Evolutionary conservation across 73 alveolate species (phyloP).

Genomic region (Loxodes magnus): DNA sequence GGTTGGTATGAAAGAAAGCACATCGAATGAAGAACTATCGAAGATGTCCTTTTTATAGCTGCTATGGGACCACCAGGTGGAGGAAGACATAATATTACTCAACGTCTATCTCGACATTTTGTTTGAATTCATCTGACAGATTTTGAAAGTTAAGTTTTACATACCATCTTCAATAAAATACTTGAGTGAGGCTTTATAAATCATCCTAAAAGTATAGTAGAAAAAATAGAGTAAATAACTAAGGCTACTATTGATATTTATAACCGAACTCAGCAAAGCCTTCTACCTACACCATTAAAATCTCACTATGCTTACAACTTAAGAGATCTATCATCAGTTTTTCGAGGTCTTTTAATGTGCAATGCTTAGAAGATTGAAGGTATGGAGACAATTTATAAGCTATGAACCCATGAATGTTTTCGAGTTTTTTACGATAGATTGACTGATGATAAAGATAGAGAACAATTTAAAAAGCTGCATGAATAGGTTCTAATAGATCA

Average conservation of each 20-base stretch:
- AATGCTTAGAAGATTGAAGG: slow-evolving; percentile 24
- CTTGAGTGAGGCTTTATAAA: slow-evolving; percentile 77
- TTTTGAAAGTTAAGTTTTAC: slow-evolving; percentile 72
- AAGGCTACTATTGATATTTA: slow-evolving; percentile 64
- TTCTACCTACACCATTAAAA: slow-evolving; percentile 74
- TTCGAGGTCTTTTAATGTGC: slow-evolving; percentile 59
- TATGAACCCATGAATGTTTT: slow-evolving; percentile 73
- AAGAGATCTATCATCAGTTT: slow-evolving; percentile 70
- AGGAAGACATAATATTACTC: slow-evolving; percentile 98
- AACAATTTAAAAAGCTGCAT: slow-evolving; percentile 43
- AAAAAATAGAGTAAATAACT: slow-evolving; percentile 49
- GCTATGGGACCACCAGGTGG: slow-evolving; percentile 99
- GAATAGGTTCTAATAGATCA: slow-evolving; percentile 66
- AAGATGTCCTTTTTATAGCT: slow-evolving; percentile 89
- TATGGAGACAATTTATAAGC: slow-evolving; percentile 43
- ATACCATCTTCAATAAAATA: slow-evolving; percentile 63
- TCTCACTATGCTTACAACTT: slow-evolving; percentile 71
- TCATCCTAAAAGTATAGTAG: slow-evolving; percentile 12
- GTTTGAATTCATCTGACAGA: too few relatives aligned
- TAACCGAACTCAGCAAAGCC: slow-evolving; percentile 54
- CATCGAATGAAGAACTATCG: slow-evolving; percentile 69
- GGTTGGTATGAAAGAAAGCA: slow-evolving; percentile 95
- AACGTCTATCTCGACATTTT: slow-evolving; percentile 84
- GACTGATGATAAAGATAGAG: slow-evolving; percentile 73
- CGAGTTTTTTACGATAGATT: slow-evolving; percentile 79